Evolutionary conservation across 192 early-diverging fungal species (phyloP).

Genomic region (Linnemannia elongata): DNA sequence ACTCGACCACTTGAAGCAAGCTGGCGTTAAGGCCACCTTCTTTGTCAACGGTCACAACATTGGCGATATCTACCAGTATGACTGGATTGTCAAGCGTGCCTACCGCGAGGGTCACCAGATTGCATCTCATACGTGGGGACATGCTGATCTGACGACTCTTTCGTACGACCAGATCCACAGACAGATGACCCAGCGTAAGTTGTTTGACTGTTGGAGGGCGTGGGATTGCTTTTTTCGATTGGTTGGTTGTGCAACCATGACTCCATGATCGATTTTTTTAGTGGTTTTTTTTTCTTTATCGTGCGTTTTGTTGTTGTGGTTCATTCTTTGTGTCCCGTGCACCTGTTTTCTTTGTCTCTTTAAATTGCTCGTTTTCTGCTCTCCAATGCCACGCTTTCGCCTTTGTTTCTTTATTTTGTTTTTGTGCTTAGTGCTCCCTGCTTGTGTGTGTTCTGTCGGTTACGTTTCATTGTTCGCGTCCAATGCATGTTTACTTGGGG

Average conservation of each 20-base stretch:
- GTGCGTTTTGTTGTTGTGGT: too few species aligned
- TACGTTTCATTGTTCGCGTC: too few species aligned
- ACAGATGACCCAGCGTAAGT: slow-evolving; percentile 35
- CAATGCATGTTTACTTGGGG: too few species aligned
- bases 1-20: slow-evolving; percentile 27
- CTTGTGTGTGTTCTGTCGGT: too few species aligned
- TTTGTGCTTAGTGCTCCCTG: too few species aligned
- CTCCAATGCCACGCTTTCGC: not conserved
- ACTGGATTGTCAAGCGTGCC: slow-evolving; percentile 44
- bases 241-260: not conserved
- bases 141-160: slow-evolving; percentile 56
- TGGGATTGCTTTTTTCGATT: not conserved
- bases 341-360: too few species aligned
- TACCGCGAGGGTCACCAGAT: slow-evolving; percentile 70
- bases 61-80: slow-evolving; percentile 22
- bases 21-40: slow-evolving; percentile 42
- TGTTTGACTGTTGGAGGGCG: not conserved
- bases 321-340: too few species aligned
- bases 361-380: too few species aligned
- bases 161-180: slow-evolving; percentile 17
- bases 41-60: slow-evolving; percentile 49
- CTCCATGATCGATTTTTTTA: not conserved
- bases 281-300: too few species aligned
- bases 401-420: not conserved
- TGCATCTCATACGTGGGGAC: slow-evolving; percentile 64